Percentiles rank a stretch among this genome's conserved stretches.
These are phyloP conservation scores for Anisodus tanguticus DNA, from an alignment of 257 asterid species.

Conservation along the genomic window DNA sequence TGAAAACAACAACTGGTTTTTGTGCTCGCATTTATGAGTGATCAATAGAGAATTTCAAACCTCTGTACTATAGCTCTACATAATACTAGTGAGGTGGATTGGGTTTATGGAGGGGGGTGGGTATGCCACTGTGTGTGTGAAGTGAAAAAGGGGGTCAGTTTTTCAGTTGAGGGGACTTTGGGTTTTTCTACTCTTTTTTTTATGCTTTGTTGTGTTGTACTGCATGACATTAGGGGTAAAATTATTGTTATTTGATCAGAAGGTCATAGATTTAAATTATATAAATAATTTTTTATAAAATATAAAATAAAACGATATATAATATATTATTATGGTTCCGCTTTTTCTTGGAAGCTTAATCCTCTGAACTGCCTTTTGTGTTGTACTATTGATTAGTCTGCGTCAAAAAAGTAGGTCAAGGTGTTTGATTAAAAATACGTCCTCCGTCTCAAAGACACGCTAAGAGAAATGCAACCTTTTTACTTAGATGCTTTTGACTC, in stretches of 20 bases:
- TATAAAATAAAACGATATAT: no score
- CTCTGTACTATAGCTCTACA: not conserved
- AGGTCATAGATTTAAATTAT: no score
- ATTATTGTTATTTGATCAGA: no score
- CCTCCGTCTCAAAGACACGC: not conserved
- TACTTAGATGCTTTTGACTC: not conserved
- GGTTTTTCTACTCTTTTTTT: not conserved
- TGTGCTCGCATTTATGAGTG: not conserved
- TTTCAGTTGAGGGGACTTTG: conserved; percentile 24
- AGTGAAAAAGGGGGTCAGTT: conserved; percentile 28
- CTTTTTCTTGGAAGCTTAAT: no score
- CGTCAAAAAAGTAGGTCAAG: conserved; percentile 23
- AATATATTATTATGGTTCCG: no score
- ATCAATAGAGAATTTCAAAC: conserved; percentile 5
- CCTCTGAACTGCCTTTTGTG: no score
- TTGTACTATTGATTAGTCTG: not conserved
- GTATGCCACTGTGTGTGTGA: not conserved
- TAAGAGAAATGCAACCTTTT: conserved; percentile 24
- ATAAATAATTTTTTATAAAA: no score
- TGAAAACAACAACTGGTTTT: conserved; percentile 28
- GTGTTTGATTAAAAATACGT: not conserved
- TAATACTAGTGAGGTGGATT: no score
- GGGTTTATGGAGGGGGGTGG: not conserved
- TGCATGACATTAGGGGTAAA: no score
- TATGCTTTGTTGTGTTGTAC: no score